A percentile compares a stretch with the other conserved stretches of the same genome.
phyloP scores from a whole-genome alignment of 495 filamentous ascomycete genomes.

The Pseudotulostoma volvatum region DNA sequence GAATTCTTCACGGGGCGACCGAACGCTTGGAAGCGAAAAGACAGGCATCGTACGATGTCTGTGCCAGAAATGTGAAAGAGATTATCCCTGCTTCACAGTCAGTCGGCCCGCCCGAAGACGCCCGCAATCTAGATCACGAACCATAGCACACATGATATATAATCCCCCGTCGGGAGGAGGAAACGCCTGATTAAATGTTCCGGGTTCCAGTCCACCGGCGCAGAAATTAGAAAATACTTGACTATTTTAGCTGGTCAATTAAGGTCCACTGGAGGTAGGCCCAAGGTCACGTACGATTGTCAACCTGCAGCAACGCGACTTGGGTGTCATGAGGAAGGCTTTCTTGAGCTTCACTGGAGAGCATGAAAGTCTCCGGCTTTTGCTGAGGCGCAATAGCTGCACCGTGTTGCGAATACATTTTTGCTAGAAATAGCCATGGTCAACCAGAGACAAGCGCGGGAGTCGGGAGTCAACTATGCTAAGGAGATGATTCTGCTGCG shows the following conservation, averaged over 20 bases:
- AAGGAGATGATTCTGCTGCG: too few relatives aligned
- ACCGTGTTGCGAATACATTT: constrained; percentile 37
- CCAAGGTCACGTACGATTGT: constrained; percentile 70
- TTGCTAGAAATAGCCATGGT: background rate
- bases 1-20: constrained; percentile 98
- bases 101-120: constrained; percentile 1
- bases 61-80: constrained; percentile 98
- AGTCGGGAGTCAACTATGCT: too few relatives aligned
- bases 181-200: constrained; percentile 96
- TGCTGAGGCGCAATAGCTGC: constrained; percentile 53
- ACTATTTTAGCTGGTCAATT: constrained; percentile 43
- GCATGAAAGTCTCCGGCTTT: constrained; percentile 96
- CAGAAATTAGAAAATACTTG: constrained; percentile 98
- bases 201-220: constrained; percentile 90
- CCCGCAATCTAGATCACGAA: constrained; percentile 24
- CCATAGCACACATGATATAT: constrained; percentile 96
- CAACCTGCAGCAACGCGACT: constrained; percentile 93
- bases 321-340: constrained; percentile 90
- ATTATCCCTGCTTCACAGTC: constrained; percentile 53
- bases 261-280: too few relatives aligned
- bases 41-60: constrained; percentile 94
- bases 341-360: constrained; percentile 90
- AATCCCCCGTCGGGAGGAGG: constrained; percentile 90
- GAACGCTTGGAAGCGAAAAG: constrained; percentile 96
- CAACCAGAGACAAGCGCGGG: background rate